Percentiles rank a stretch among this genome's conserved stretches.
Conservation (phyloP, 2,329 filamentous ascomycete genomes). For the Bipolaris gigantea region DNA sequence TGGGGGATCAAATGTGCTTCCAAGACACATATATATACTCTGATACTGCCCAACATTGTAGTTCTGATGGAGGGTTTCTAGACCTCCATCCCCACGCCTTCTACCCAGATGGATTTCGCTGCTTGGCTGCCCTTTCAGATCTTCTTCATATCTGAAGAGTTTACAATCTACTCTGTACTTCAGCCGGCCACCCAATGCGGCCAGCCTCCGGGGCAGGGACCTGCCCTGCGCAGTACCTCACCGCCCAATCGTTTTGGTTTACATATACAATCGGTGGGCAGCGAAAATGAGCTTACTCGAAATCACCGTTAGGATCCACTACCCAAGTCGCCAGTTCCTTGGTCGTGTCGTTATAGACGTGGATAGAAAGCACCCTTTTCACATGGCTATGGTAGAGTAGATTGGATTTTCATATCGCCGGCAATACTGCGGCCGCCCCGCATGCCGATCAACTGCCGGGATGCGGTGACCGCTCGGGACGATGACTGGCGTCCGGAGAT, state of each 20-base stretch:
- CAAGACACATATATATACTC: conserved; percentile 4
- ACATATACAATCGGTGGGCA: neutral
- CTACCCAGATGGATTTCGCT: neutral
- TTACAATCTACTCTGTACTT: conserved; percentile 13
- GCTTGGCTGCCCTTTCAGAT: neutral
- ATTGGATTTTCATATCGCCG: conserved; percentile 11
- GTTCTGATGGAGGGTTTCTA: neutral
- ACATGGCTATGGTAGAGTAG: conserved; percentile 1
- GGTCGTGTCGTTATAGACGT: neutral
- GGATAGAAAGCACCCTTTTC: neutral
- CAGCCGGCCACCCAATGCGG: conserved; percentile 11
- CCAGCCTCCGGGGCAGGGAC: conserved; percentile 1
- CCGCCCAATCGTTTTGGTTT: neutral
- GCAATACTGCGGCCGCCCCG: conserved; percentile 5
- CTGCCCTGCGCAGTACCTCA: neutral
- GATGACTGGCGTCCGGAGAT: neutral
- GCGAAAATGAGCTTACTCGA: neutral
- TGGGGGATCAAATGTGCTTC: neutral
- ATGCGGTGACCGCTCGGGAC: neutral
- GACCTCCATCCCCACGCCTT: conserved; percentile 7
- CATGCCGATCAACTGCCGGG: conserved; percentile 3
- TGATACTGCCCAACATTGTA: neutral
- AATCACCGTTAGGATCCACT: too few species aligned
- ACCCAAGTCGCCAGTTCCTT: neutral
- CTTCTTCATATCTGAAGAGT: conserved; percentile 3